Conservation (phyloP, 179 eudicot genomes). For the Spergularia azorica region DNA sequence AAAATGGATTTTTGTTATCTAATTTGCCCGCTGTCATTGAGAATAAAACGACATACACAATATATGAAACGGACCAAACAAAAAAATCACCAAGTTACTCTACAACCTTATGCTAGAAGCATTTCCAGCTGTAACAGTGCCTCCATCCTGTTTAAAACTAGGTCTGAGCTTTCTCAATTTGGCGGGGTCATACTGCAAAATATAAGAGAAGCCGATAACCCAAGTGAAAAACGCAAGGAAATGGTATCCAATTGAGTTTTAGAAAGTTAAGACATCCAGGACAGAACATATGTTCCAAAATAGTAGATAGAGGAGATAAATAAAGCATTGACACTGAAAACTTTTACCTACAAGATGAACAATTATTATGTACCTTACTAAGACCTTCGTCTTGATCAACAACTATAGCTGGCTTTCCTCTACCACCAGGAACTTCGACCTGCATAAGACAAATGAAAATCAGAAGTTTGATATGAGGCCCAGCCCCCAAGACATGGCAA, state of each 20-base stretch:
- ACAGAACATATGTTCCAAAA: background rate
- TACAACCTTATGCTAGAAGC: constrained; percentile 54
- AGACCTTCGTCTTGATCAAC: constrained; percentile 56
- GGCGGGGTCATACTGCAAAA: constrained; percentile 48
- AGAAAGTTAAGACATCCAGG: background rate
- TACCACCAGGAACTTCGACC: constrained; percentile 57
- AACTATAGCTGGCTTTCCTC: constrained; percentile 45
- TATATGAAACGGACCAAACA: background rate
- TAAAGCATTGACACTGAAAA: background rate
- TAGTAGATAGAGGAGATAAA: background rate
- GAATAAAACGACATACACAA: background rate
- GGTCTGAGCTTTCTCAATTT: constrained; percentile 55
- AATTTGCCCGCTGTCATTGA: background rate
- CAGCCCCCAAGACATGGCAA: background rate
- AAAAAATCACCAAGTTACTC: background rate
- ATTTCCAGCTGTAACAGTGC: constrained; percentile 58
- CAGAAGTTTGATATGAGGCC: background rate
- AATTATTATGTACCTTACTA: constrained; percentile 35
- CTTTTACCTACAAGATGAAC: background rate
- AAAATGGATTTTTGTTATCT: background rate
- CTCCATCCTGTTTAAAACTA: constrained; percentile 51
- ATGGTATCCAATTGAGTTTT: background rate
- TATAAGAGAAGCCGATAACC: background rate
- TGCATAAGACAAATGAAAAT: constrained; percentile 20
- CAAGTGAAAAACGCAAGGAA: background rate